Evolutionary conservation across 768 basidiomycete species (phyloP).

Genomic region (Pseudohyphozyma bogoriensis): DNA sequence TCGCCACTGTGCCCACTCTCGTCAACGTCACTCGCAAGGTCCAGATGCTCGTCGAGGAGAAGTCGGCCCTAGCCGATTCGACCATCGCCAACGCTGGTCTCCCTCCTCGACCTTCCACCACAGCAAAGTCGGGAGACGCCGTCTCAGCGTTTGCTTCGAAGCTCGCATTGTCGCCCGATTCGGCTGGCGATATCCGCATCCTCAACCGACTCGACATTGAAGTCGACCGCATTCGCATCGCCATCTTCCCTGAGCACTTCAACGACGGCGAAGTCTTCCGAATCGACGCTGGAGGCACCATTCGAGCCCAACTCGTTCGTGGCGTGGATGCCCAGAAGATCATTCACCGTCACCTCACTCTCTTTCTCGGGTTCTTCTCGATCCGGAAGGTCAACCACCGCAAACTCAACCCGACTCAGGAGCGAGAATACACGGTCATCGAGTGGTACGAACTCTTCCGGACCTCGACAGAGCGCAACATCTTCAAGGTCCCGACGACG

Average conservation of each 20-base stretch:
- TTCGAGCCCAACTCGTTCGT: constrained; percentile 35
- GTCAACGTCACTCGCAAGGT: constrained; percentile 66
- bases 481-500: constrained; percentile 17
- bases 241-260: constrained; percentile 70
- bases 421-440: constrained; percentile 5
- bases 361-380: constrained; percentile 20
- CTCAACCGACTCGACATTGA: constrained; percentile 57
- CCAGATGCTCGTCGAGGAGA: constrained; percentile 57
- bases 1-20: constrained; percentile 67
- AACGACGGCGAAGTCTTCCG: constrained; percentile 65
- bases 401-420: constrained; percentile 11
- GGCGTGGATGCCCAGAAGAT: background rate
- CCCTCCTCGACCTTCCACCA: constrained; percentile 59
- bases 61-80: constrained; percentile 62
- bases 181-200: constrained; percentile 37
- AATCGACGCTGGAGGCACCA: constrained; percentile 62
- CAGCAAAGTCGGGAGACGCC: constrained; percentile 58
- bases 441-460: constrained; percentile 21
- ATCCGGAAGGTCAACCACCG: constrained; percentile 14
- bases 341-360: constrained; percentile 12
- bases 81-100: constrained; percentile 46
- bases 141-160: constrained; percentile 43
- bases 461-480: constrained; percentile 9
- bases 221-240: constrained; percentile 54
- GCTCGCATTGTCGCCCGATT: background rate